Conservation (phyloP, 78 protist species). For the Guillardia theta region DNA sequence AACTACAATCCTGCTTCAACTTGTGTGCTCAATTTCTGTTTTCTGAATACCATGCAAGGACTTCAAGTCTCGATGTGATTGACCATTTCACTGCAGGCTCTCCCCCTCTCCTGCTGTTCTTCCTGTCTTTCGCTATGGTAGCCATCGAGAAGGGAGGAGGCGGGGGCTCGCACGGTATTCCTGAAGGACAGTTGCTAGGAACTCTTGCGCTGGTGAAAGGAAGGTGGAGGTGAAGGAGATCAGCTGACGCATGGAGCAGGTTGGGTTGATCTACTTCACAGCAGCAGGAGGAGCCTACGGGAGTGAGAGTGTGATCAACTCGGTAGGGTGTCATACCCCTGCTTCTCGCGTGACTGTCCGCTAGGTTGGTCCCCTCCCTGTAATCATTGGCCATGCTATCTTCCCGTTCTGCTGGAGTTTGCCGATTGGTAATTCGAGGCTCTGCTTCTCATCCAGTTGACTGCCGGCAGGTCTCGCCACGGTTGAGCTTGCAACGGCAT, state of each 20-base stretch:
- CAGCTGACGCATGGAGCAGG: no score
- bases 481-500: background rate
- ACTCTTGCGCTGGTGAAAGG: background rate
- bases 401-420: background rate
- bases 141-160: background rate
- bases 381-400: background rate
- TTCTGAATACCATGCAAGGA: no score
- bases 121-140: background rate
- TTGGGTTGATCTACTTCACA: background rate
- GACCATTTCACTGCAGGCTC: no score
- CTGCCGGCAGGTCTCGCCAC: background rate
- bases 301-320: background rate
- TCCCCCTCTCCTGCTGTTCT: no score
- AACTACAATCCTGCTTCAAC: no score
- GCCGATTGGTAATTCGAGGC: background rate
- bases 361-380: background rate
- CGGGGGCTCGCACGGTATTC: background rate
- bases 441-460: background rate
- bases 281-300: background rate
- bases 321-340: background rate
- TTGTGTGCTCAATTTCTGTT: no score
- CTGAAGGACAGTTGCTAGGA: background rate
- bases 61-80: no score
- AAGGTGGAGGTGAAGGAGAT: no score
- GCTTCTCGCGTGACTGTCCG: background rate